phyloP scores from a whole-genome alignment of 192 early-diverging fungal species.

The Lobosporangium transversale region DNA sequence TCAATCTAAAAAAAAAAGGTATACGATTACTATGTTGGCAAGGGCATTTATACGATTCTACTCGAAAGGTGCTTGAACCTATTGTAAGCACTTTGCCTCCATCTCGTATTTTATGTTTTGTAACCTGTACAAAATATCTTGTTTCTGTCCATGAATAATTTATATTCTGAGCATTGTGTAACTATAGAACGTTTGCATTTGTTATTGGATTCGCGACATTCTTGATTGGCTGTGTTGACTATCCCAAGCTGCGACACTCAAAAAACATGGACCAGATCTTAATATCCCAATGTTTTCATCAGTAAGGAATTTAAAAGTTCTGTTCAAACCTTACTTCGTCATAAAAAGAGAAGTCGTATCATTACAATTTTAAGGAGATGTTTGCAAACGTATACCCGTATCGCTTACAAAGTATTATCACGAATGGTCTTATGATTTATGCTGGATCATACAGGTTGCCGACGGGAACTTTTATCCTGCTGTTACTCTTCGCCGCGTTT shows the following conservation, averaged over 20 bases:
- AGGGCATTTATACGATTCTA: conserved; percentile 87
- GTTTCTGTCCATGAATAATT: too few species aligned
- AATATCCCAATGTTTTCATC: conserved; percentile 75
- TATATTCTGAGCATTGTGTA: too few species aligned
- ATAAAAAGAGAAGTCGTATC: too few species aligned
- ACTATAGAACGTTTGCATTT: conserved; percentile 85
- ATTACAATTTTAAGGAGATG: too few species aligned
- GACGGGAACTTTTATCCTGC: conserved; percentile 61
- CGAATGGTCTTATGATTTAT: too few species aligned
- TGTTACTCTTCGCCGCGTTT: conserved; percentile 75
- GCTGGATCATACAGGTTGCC: conserved; percentile 68
- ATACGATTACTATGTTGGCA: conserved; percentile 90
- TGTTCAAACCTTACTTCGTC: too few species aligned
- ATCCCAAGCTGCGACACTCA: conserved; percentile 76
- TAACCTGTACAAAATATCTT: background rate
- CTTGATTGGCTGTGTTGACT: conserved; percentile 90
- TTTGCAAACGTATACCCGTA: too few species aligned
- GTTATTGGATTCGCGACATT: conserved; percentile 91
- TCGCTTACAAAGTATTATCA: too few species aligned
- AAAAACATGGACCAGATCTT: conserved; percentile 81
- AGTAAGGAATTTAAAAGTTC: conserved; percentile 61
- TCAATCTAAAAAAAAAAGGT: too few species aligned
- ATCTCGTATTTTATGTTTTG: background rate
- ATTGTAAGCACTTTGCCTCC: conserved; percentile 64
- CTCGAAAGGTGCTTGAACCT: conserved; percentile 81